Conservation (phyloP, 176 grass and related monocot genomes). For the Zizania latifolia region DNA sequence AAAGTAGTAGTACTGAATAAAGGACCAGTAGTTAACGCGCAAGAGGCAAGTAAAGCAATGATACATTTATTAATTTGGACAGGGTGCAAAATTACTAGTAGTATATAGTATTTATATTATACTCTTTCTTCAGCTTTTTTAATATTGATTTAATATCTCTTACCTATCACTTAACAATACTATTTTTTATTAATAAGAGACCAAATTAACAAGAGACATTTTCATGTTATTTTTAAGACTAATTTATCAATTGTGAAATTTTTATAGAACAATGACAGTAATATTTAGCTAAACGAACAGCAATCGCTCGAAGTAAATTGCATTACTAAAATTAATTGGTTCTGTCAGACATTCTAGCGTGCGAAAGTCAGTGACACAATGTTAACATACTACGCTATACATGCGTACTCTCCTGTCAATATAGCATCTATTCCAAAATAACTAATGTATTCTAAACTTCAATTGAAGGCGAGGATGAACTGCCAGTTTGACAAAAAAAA, state of each 20-base stretch:
- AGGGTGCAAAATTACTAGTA: background rate
- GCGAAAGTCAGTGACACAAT: background rate
- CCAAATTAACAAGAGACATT: no score
- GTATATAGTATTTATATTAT: background rate
- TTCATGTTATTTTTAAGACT: no score
- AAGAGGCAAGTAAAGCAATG: background rate
- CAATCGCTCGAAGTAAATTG: background rate
- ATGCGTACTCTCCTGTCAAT: slow-evolving; percentile 17
- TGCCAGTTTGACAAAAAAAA: background rate
- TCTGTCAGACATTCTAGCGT: background rate
- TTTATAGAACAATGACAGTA: no score
- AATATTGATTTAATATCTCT: no score
- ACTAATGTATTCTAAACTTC: background rate
- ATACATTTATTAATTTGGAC: background rate
- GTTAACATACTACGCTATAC: slow-evolving; percentile 3
- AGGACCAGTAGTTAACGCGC: background rate
- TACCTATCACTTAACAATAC: no score
- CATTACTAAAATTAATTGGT: background rate
- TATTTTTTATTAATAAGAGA: no score
- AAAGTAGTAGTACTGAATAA: slow-evolving; percentile 20
- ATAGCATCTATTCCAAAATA: background rate
- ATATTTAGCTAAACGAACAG: background rate
- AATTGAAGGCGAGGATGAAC: background rate
- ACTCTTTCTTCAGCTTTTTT: no score
- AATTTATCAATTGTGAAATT: no score